These are phyloP conservation scores for Paragyromitra xinjiangensis DNA, from an alignment of 495 filamentous ascomycete species.

Conservation along the genomic window DNA sequence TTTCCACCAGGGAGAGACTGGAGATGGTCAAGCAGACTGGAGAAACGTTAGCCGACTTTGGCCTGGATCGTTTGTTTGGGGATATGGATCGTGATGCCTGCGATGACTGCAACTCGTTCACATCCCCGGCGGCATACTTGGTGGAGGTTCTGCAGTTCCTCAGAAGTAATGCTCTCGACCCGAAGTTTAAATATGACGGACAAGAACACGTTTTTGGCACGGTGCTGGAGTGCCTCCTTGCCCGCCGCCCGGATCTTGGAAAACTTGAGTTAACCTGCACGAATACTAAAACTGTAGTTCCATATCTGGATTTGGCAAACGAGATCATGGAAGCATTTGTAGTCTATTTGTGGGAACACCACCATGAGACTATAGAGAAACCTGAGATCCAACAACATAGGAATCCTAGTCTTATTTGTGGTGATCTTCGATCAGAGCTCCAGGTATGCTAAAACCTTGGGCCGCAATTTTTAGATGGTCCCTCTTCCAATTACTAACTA, in stretches of 20 bases:
- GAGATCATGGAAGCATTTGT: conserved; percentile 59
- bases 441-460: not conserved
- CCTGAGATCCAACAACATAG: not conserved
- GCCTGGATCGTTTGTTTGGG: conserved; percentile 15
- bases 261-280: conserved; percentile 57
- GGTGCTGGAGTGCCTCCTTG: conserved; percentile 42
- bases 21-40: conserved; percentile 16
- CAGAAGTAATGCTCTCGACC: conserved; percentile 28
- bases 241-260: conserved; percentile 56
- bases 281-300: conserved; percentile 58
- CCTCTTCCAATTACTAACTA: not conserved
- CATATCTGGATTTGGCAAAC: conserved; percentile 59
- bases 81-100: conserved; percentile 34
- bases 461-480: not conserved
- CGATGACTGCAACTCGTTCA: conserved; percentile 51
- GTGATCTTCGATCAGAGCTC: not conserved
- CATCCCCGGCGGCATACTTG: conserved; percentile 54
- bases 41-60: conserved; percentile 1
- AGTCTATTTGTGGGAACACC: conserved; percentile 13
- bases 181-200: not conserved
- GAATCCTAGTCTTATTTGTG: conserved; percentile 8
- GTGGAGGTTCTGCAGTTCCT: conserved; percentile 58
- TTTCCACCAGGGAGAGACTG: conserved; percentile 15
- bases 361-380: not conserved
- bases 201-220: conserved; percentile 6